phyloP scores from a whole-genome alignment of 169 alveolate genomes.

The Besnoitia besnoiti region DNA sequence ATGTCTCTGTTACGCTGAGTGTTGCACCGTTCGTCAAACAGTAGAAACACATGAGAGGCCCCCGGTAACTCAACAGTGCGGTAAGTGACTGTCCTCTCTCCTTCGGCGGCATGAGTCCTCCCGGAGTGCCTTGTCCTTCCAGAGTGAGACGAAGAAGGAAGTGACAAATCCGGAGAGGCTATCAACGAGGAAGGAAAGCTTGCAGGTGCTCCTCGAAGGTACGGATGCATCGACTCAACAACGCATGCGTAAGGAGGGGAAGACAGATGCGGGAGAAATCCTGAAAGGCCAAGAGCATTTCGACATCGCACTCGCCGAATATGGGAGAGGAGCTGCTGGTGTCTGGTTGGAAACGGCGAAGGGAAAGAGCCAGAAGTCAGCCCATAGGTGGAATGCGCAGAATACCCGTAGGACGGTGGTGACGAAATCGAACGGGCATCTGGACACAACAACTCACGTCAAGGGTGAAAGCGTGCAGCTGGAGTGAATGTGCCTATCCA shows the following conservation, averaged over 20 bases:
- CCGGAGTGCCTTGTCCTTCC: background rate
- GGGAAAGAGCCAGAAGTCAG: no score
- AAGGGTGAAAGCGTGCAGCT: no score
- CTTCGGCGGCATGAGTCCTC: background rate
- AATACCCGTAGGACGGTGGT: no score
- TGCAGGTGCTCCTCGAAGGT: background rate
- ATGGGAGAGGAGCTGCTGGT: no score
- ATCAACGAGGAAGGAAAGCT: background rate
- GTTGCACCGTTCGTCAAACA: constrained; percentile 58
- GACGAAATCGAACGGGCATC: no score
- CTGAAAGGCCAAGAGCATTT: background rate
- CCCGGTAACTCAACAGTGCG: constrained; percentile 36
- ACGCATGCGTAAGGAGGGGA: background rate
- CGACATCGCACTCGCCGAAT: no score
- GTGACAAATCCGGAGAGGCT: background rate
- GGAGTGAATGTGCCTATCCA: no score
- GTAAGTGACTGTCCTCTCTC: background rate
- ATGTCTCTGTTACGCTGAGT: constrained; percentile 42
- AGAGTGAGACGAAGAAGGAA: background rate
- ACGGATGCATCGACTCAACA: constrained; percentile 21
- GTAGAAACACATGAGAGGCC: constrained; percentile 58
- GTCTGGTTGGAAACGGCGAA: no score
- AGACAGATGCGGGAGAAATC: background rate
- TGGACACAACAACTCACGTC: no score
- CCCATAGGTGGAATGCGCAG: no score